Evolutionary conservation across 129 eudicot genomes (phyloP), one percentile per base, ranked within the genome.

Genomic region (Smallanthus sonchifolius): DNA sequence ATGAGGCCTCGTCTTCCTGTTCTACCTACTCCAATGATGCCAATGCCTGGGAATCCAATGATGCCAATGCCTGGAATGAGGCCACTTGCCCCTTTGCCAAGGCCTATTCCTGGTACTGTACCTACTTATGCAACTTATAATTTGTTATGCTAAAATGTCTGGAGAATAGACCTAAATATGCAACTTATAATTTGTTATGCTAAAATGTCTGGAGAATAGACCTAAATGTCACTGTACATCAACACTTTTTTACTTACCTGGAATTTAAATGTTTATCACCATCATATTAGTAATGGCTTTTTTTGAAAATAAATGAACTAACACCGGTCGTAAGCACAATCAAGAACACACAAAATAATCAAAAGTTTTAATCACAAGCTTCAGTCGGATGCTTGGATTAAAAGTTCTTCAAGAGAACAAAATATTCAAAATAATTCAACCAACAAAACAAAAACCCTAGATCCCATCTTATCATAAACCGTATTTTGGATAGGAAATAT

Each of bases 1-100:
- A 51, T 86, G 69, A 90, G 92, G 77, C 96, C 94, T 35, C 87
- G 92, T 35, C 80, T 91, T 62, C 92, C 96, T 59, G 65, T 84
- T 62, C 67, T 91, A 65, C 88, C 88, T 35, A 70, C 78, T 51
- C 96, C 93, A 10, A 57, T 80, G 69, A 70, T 84, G 85, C 88
- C 92, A 32, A 78, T 86, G 51, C 95, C 89, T 24, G 95, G 54
- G 42, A 83, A 79, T 73, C 81, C 76, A 15, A 80, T 68, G 61
- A 76, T 79, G 63, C 36, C 35, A 52, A 39, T 84, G 59, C 91
- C 93, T 17, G 92, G 96, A 51, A 70, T 89, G 77, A 89, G 97
- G 74, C 87, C 91, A 65, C 84, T 86, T 78, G 87, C 89, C 0
- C 75, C 89, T 72, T 63, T 92, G 65, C 89, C 93, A 8, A 92